phyloP scores from a whole-genome alignment of 805 yeast genomes.

The Nakazawaea pomicola region DNA sequence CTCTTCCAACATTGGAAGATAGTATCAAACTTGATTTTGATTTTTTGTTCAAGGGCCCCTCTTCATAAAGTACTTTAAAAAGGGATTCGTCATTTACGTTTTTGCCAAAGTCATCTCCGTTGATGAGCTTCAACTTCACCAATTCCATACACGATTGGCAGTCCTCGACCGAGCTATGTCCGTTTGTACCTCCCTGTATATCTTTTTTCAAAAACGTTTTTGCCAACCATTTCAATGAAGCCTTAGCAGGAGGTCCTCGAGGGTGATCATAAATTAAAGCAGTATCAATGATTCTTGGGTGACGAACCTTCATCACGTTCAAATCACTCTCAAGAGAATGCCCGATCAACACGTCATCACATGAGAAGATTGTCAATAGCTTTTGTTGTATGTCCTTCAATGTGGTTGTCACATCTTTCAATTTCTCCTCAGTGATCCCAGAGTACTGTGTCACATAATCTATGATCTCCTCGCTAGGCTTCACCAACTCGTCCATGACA shows the following conservation, averaged over 20 bases:
- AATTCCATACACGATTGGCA: slow-evolving; percentile 76
- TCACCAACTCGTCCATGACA: slow-evolving; percentile 68
- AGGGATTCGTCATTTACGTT: slow-evolving; percentile 36
- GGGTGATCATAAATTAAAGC: slow-evolving; percentile 70
- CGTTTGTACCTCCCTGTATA: slow-evolving; percentile 64
- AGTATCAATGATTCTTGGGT: slow-evolving; percentile 77
- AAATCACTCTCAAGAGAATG: slow-evolving; percentile 88
- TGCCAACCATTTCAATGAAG: slow-evolving; percentile 72
- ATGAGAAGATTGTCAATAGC: slow-evolving; percentile 41
- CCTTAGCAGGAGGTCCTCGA: slow-evolving; percentile 79
- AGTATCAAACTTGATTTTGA: slow-evolving; percentile 24
- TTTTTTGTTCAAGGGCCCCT: slow-evolving; percentile 19
- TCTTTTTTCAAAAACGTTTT: slow-evolving; percentile 43
- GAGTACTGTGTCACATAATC: slow-evolving; percentile 83
- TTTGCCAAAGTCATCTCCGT: slow-evolving; percentile 65
- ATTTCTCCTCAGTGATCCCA: slow-evolving; percentile 74
- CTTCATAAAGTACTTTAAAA: slow-evolving; percentile 30
- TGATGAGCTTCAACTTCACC: slow-evolving; percentile 59
- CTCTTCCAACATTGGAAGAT: slow-evolving; percentile 12
- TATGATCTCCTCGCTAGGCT: slow-evolving; percentile 67
- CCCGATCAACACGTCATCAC: slow-evolving; percentile 70
- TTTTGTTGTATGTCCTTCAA: slow-evolving; percentile 61
- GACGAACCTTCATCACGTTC: slow-evolving; percentile 62
- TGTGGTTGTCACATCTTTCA: slow-evolving; percentile 58
- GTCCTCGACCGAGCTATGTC: slow-evolving; percentile 88